A percentile compares a stretch with the other conserved stretches of the same genome.
Evolutionary conservation across 805 yeast genomes (phyloP).

Genomic region (Kodamaea leandrae): DNA sequence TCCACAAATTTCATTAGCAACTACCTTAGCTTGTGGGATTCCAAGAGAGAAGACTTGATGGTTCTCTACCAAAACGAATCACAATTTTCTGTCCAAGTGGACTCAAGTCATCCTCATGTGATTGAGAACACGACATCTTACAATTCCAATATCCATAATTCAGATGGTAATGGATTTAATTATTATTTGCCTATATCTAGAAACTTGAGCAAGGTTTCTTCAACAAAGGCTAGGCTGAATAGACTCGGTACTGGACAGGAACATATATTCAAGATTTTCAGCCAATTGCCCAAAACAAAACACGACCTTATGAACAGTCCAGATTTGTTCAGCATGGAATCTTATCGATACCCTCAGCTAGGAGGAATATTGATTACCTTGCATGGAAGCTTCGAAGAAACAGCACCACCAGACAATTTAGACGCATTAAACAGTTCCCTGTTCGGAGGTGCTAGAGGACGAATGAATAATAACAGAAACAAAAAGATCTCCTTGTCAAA

Average conservation of each 20-base stretch:
- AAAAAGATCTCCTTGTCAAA: conserved; percentile 41
- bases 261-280: conserved; percentile 58
- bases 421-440: conserved; percentile 17
- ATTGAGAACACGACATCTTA: conserved; percentile 13
- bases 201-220: conserved; percentile 64
- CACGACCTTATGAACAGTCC: conserved; percentile 70
- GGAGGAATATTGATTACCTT: conserved; percentile 74
- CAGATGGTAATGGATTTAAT: conserved; percentile 44
- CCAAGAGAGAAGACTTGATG: conserved; percentile 65
- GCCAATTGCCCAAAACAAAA: conserved; percentile 70
- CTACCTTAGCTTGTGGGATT: conserved; percentile 79
- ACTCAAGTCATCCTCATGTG: conserved; percentile 61
- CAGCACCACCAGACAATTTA: conserved; percentile 48
- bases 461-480: conserved; percentile 20
- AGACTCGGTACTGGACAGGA: conserved; percentile 70
- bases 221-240: conserved; percentile 51
- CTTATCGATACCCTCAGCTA: conserved; percentile 66
- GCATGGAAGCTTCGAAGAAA: conserved; percentile 84
- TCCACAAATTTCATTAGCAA: conserved; percentile 78
- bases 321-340: conserved; percentile 69
- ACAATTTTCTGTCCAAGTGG: conserved; percentile 78
- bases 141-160: conserved; percentile 7
- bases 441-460: conserved; percentile 12
- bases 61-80: conserved; percentile 78
- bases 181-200: conserved; percentile 72